Percentiles rank a stretch among this genome's conserved stretches.
phyloP scores from a whole-genome alignment of 1,284 basidiomycete species.

The Cryptococcus neoformans region DNA sequence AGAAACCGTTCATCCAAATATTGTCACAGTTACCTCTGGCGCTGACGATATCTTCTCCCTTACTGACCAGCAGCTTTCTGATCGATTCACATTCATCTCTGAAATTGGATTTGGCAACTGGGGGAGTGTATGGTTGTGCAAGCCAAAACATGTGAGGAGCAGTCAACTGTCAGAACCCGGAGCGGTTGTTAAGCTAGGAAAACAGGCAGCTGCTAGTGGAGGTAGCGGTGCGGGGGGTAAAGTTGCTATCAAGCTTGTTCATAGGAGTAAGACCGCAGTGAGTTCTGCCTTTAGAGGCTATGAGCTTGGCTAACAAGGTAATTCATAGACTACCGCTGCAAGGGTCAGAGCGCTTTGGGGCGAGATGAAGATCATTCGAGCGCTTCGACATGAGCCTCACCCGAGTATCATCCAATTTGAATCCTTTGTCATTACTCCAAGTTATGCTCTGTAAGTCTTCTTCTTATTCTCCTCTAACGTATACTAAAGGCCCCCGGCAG shows the following conservation, averaged over 20 bases:
- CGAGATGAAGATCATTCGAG: slow-evolving; percentile 87
- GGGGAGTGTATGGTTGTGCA: slow-evolving; percentile 46
- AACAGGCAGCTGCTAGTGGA: slow-evolving; percentile 20
- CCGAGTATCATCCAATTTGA: slow-evolving; percentile 88
- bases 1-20: slow-evolving; percentile 5
- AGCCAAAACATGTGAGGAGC: slow-evolving; percentile 16
- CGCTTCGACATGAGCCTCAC: slow-evolving; percentile 75
- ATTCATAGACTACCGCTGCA: slow-evolving; percentile 66
- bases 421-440: slow-evolving; percentile 86
- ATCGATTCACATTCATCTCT: slow-evolving; percentile 35
- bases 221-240: slow-evolving; percentile 48
- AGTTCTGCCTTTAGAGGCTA: slow-evolving; percentile 6
- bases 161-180: background rate
- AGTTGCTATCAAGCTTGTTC: slow-evolving; percentile 86
- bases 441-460: slow-evolving; percentile 72
- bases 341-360: slow-evolving; percentile 87
- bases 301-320: slow-evolving; percentile 2
- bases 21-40: slow-evolving; percentile 1
- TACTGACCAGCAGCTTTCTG: slow-evolving; percentile 36
- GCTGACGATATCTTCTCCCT: slow-evolving; percentile 29
- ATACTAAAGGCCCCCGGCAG: slow-evolving; percentile 9
- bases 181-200: slow-evolving; percentile 19
- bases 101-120: slow-evolving; percentile 50
- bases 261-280: slow-evolving; percentile 64
- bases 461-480: background rate